Percentiles rank a stretch among this genome's conserved stretches.
phyloP scores from a whole-genome alignment of 2,329 filamentous ascomycete species.

The Exophiala calicioides region DNA sequence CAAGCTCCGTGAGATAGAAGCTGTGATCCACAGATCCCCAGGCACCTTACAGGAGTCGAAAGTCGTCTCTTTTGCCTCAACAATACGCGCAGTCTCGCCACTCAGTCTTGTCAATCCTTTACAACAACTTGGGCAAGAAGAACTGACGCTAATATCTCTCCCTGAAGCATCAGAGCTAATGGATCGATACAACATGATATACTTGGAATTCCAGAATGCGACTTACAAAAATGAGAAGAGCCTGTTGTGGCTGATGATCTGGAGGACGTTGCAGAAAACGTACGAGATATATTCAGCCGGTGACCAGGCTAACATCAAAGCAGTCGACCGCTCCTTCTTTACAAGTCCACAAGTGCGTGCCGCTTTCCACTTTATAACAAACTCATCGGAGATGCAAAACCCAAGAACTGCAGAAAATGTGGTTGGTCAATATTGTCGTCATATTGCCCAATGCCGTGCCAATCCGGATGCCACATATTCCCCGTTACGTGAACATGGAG shows the following conservation, averaged over 20 bases:
- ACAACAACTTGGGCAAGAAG: neutral
- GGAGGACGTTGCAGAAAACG: conserved; percentile 17
- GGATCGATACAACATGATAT: conserved; percentile 3
- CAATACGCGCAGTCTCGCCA: conserved; percentile 7
- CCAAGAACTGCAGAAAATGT: conserved; percentile 24
- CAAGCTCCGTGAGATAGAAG: conserved; percentile 5
- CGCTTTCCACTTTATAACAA: conserved; percentile 9
- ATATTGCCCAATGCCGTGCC: conserved; percentile 17
- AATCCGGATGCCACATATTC: conserved; percentile 15
- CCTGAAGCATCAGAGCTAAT: conserved; percentile 3
- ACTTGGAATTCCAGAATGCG: conserved; percentile 13
- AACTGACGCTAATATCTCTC: neutral
- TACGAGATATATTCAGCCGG: conserved; percentile 12
- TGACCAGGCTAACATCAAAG: neutral
- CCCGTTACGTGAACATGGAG: conserved; percentile 15
- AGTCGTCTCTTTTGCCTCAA: conserved; percentile 9
- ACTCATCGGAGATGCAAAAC: conserved; percentile 19
- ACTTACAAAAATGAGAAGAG: conserved; percentile 19
- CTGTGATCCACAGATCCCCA: neutral
- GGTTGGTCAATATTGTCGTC: conserved; percentile 24
- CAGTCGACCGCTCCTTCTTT: conserved; percentile 20
- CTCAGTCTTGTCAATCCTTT: neutral
- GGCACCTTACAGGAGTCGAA: conserved; percentile 4
- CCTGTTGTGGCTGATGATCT: conserved; percentile 24
- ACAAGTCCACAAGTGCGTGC: conserved; percentile 1